These are phyloP conservation scores for Pinus albicaulis DNA, from an alignment of 75 land plant species.

Conservation along the genomic window DNA sequence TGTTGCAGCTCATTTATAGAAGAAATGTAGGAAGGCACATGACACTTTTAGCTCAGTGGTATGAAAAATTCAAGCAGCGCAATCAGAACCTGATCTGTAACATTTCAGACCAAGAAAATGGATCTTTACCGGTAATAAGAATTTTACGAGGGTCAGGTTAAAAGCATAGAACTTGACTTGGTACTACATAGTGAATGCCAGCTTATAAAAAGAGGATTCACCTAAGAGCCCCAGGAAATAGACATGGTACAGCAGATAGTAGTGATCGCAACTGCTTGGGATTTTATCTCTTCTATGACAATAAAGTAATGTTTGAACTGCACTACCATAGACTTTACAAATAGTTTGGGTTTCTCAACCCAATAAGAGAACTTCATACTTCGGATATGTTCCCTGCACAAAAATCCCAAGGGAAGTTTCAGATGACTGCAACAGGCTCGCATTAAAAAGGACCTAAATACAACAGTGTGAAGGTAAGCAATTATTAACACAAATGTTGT, in stretches of 20 bases:
- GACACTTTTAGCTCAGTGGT: neutral
- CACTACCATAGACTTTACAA: constrained; percentile 8
- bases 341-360: constrained; percentile 3
- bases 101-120: constrained; percentile 10
- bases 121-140: neutral
- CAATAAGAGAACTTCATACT: constrained; percentile 2
- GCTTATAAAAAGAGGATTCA: constrained; percentile 6
- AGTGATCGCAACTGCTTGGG: neutral
- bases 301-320: constrained; percentile 1
- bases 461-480: neutral
- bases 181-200: constrained; percentile 3
- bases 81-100: constrained; percentile 8
- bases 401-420: constrained; percentile 2
- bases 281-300: neutral
- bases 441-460: neutral
- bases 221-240: constrained; percentile 2
- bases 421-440: neutral
- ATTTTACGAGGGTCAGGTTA: neutral
- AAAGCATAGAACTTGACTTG: neutral
- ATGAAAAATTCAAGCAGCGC: neutral
- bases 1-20: constrained; percentile 4
- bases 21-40: neutral
- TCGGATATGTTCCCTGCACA: neutral
- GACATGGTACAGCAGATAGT: neutral
- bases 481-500: neutral